Base-by-base conservation (phyloP, 1,284 basidiomycete genomes). In the Gymnopus androsaceus region DNA sequence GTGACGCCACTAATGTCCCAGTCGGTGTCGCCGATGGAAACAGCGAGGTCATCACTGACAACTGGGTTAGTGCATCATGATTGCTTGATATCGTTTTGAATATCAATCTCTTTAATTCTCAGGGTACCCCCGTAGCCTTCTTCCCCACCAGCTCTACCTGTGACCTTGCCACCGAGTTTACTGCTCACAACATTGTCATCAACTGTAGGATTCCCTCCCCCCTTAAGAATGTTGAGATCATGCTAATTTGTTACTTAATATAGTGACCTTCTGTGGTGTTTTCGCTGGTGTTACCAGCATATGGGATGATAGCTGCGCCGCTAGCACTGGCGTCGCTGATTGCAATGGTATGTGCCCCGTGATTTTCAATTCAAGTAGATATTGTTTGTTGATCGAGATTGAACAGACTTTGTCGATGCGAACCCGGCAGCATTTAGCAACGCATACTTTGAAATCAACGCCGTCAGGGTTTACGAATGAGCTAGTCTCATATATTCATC, bases 391-490 rank as follows among this genome's bases (percentile, higher is more conserved):
- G 19, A 19, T 38, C 9, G 15, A n/a, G n/a, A n/a, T 54, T 25
- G 38, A 14, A 21, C 17, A 74, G 75, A 67, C 28, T 69, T 61
- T 61, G 77, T 79, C 51, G 70, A 73, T 64, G 72, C 73, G 61
- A 76, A 80, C 59, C 82, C 82, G 1, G 54, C 59, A 0, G 76
- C 73, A 11, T 83, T 83, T 66, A 55, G 48, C 14, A 68, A 80
- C 42, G 80, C 82, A 1, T 84, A 79, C 69, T 84, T 81, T 70
- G 76, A 80, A 36, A 70, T 84, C 64, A 75, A 75, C 47, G 70
- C 74, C 11, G 63, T 84, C 42, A 73, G 75, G 38, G 70, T 84
- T 40, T 84, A 83, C 58, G 38, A 57, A 40, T 50, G 48, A 50
- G 33, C 19, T 38, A 17, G 7, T 27, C 12, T 14, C 21, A 27